Evolutionary conservation across 352 stramenopile genomes (phyloP).

Genomic region (Phytophthora brassicae): DNA sequence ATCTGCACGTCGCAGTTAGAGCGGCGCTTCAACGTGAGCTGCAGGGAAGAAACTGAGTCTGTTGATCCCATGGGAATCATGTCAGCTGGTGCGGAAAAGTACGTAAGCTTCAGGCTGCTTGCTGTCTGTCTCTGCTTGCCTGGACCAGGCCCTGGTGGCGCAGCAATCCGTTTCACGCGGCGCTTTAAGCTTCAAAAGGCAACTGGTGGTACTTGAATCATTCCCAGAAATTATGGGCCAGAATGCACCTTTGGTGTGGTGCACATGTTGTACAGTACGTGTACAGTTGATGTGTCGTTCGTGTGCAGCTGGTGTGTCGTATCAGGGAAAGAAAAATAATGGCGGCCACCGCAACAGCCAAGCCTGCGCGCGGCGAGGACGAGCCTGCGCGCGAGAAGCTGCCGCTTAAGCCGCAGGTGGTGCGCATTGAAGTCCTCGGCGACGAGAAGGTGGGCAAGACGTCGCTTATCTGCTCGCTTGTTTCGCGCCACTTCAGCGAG

Average conservation of each 20-base stretch:
- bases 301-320: not conserved
- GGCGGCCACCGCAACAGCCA: conserved; percentile 33
- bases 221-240: not conserved
- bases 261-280: conserved; percentile 1
- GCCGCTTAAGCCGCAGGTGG: conserved; percentile 74
- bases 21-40: conserved; percentile 9
- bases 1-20: conserved; percentile 30
- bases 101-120: no score
- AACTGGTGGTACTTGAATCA: no score
- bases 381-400: conserved; percentile 47
- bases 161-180: no score
- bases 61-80: conserved; percentile 22
- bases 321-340: conserved; percentile 24
- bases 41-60: conserved; percentile 9
- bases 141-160: no score
- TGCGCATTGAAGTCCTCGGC: conserved; percentile 87
- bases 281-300: not conserved
- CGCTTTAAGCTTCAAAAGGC: no score
- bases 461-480: conserved; percentile 90
- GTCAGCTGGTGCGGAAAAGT: conserved; percentile 9
- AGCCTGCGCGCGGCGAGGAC: conserved; percentile 29
- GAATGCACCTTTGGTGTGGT: no score
- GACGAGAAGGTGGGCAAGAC: conserved; percentile 92
- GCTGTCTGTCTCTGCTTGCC: conserved; percentile 11
- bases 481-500: conserved; percentile 88